Base-by-base conservation (phyloP, 2,329 filamentous ascomycete genomes). In the Botryosphaeria dothidea region DNA sequence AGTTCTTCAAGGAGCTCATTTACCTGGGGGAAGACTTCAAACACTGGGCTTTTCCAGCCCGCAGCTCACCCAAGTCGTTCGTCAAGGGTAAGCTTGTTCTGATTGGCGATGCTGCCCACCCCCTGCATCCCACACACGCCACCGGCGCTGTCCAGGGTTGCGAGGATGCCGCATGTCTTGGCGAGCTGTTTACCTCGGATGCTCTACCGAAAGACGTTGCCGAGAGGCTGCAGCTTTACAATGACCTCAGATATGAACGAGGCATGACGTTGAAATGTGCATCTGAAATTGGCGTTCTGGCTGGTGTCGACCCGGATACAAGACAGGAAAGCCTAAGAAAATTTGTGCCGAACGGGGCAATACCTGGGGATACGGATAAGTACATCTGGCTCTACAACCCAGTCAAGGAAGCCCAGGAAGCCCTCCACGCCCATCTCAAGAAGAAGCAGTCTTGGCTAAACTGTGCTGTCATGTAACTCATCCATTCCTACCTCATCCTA, bases 131-230 rank as follows among this genome's bases (percentile, higher is more conserved):
- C 31, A 66, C 62, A n/a, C 58, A 43, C 38, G 52, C 41, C 3
- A 64, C 34, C 27, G 67, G 67, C 13, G 67, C 63, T 5, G 67
- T 66, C 7, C 67, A 68, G 60, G 67, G 66, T 15, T 45, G 67
- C 11, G 67, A 68, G 36, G 67, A 68, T n/a, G 67, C 66, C 5
- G 67, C 64, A 31, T 56, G 66, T 9, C 61, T 68, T 7, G 67
- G 64, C 29, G 56, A 64, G 4, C 54, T 68, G 4, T 63, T 68
- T 15, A 56, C 63, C 29, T 54, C 58, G 17, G 64, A 68, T 23
- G 57, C 62, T 2, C 36, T 13, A 5, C 29, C 49, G 8, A 56
- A 31, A 23, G 34, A 66, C 4, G 61, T 68, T n/a, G 15, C 45
- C 13, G 23, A 65, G 34, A 57, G 61, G n/a, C 51, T 68, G 43